Evolutionary conservation across 2,329 filamentous ascomycete species (phyloP), one percentile per base, ranked within the genome.

Genomic region (Parafenestella ontariensis): DNA sequence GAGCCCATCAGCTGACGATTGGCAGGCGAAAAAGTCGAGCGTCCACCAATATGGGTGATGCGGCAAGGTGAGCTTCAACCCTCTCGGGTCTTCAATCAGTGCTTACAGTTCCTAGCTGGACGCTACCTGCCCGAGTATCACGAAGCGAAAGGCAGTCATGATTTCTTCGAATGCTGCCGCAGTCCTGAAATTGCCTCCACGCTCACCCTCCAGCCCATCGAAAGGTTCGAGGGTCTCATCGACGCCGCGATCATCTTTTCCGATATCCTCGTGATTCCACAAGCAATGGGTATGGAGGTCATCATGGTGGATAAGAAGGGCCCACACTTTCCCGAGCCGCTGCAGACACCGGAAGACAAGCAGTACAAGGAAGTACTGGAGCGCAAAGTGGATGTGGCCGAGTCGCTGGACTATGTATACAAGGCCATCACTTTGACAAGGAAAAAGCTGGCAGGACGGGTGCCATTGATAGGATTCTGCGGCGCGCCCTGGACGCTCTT

Each of bases 221-320:
- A 97, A 68, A 92, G 95, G 48, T 99, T 88, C 74, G 88, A 85
- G 37, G 93, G 92, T 39, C 88, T 99, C 58, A 87, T 99, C 66
- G 95, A 99, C 77, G 94, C 92, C 24, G 93, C 95, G 56, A 99
- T 99, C 71, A 99, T 99, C 77, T 99, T 99, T 83, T 96, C 92
- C 52, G 95, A 99, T 75, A 99, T 99, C 63, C 86, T 99, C 33
- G 95, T 99, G 41, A 93, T 99, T 59, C 95, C 95, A 0, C 95
- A 99, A 79, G 95, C 95, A 28, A 91, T 99, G 87, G 95, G 95
- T 1, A 99, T 99, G 95, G 83, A 84, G n/a, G 95, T 99, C 24
- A 90, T 98, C 76, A 99, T 99, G 95, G 84, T 98, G 10, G 93
- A 97, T 76, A 96, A 95, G 79, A 96, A 96, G 77, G 95, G 95